phyloP scores from a whole-genome alignment of 257 asterid species.

The Solanum bukasovii region DNA sequence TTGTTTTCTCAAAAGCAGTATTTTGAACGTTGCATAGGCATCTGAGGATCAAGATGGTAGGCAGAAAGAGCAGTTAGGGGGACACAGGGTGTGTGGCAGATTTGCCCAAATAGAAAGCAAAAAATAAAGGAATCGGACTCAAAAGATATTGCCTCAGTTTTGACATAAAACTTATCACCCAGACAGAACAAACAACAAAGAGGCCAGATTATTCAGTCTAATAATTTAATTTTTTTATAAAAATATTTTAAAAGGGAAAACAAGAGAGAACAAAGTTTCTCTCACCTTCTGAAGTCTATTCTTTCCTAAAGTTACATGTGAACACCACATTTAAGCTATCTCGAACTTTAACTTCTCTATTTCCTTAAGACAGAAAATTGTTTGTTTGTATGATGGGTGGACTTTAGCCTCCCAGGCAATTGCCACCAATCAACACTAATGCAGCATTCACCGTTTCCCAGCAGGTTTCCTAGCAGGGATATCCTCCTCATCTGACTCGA shows the following conservation, averaged over 20 bases:
- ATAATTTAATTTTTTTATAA: neutral
- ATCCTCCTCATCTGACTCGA: slow-evolving; percentile 91
- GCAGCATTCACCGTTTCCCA: slow-evolving; percentile 53
- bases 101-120: neutral
- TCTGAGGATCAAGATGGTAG: neutral
- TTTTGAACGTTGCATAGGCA: neutral
- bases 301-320: neutral
- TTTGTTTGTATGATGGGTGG: neutral
- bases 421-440: neutral
- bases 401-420: neutral
- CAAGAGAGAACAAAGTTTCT: neutral
- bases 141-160: neutral
- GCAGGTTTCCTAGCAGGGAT: slow-evolving; percentile 63
- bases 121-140: neutral
- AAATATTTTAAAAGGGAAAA: neutral
- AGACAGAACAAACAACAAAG: neutral
- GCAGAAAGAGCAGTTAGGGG: neutral
- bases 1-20: neutral
- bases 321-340: neutral
- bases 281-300: neutral
- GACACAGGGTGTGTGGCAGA: neutral
- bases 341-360: neutral
- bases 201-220: neutral
- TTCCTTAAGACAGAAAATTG: neutral
- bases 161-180: neutral